Percentiles rank a stretch among this genome's conserved stretches.
Conservation (phyloP, 2,329 filamentous ascomycete genomes). For the Geosmithia putterillii region DNA sequence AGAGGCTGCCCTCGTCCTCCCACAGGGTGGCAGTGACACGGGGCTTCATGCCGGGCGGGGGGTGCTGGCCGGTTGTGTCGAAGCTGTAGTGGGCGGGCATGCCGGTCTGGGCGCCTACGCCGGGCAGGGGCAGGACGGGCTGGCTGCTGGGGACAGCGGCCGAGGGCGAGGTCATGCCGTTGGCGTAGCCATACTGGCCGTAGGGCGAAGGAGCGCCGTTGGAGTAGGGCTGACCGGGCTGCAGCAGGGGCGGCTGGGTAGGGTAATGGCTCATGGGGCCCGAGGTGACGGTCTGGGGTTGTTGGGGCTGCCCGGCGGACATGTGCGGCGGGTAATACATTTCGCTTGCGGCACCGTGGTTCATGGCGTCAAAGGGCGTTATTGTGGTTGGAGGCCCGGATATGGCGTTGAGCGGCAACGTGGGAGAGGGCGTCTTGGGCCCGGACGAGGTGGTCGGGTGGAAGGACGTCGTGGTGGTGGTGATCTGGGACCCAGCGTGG, state of each 20-base stretch:
- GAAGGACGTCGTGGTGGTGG: conserved; percentile 32
- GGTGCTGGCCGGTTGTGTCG: conserved; percentile 84
- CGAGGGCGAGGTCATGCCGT: conserved; percentile 70
- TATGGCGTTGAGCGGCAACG: conserved; percentile 36
- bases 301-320: conserved; percentile 62
- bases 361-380: conserved; percentile 50
- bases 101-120: conserved; percentile 34
- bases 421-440: conserved; percentile 66
- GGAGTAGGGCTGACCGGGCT: conserved; percentile 38
- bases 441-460: conserved; percentile 41
- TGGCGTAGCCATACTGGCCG: conserved; percentile 60
- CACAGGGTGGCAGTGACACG: conserved; percentile 91
- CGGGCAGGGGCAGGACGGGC: conserved; percentile 58
- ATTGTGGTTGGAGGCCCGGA: conserved; percentile 17
- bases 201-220: conserved; percentile 50
- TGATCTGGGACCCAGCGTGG: conserved; percentile 39
- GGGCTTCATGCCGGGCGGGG: conserved; percentile 90
- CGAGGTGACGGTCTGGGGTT: conserved; percentile 66
- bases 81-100: conserved; percentile 49
- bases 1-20: conserved; percentile 96
- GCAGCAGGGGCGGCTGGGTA: conserved; percentile 64
- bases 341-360: conserved; percentile 63
- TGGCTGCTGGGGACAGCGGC: conserved; percentile 49
- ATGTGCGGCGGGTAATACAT: conserved; percentile 81
- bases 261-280: conserved; percentile 63